Conservation (phyloP, 2,329 filamentous ascomycete genomes). For the Talaromyces sp. region DNA sequence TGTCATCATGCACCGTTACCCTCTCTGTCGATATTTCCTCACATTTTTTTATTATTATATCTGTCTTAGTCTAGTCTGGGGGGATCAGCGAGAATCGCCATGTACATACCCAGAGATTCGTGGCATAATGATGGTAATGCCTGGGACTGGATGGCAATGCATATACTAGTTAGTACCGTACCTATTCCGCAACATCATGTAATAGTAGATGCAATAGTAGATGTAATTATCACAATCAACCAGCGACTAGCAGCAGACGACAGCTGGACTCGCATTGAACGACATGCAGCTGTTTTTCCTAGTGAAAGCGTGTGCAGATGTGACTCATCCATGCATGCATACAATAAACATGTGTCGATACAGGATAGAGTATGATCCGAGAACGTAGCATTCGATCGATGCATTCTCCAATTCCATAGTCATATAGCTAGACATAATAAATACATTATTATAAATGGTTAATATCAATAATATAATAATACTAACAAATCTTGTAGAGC, state of each 20-base stretch:
- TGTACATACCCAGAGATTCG: slow-evolving; percentile 12
- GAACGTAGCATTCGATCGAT: no score
- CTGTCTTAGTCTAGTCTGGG: not conserved
- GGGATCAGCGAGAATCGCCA: not conserved
- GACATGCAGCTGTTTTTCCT: not conserved
- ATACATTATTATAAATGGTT: no score
- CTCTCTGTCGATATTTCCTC: slow-evolving; percentile 11
- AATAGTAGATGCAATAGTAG: not conserved
- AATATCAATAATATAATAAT: not conserved
- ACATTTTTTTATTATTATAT: not conserved
- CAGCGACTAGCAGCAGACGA: no score
- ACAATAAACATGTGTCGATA: no score
- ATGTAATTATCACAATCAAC: not conserved
- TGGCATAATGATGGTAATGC: slow-evolving; percentile 15
- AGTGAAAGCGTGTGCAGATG: not conserved
- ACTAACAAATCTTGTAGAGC: no score
- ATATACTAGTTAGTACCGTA: not conserved
- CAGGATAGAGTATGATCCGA: no score
- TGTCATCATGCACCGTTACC: slow-evolving; percentile 3
- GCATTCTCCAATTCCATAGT: no score
- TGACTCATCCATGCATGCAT: no score
- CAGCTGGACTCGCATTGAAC: not conserved
- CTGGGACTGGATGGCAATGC: not conserved
- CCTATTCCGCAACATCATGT: no score
- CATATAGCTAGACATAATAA: no score